A percentile compares a stretch with the other conserved stretches of the same genome.
Conservation (phyloP, 2,329 filamentous ascomycete species). For the Triangularia verruculosa region DNA sequence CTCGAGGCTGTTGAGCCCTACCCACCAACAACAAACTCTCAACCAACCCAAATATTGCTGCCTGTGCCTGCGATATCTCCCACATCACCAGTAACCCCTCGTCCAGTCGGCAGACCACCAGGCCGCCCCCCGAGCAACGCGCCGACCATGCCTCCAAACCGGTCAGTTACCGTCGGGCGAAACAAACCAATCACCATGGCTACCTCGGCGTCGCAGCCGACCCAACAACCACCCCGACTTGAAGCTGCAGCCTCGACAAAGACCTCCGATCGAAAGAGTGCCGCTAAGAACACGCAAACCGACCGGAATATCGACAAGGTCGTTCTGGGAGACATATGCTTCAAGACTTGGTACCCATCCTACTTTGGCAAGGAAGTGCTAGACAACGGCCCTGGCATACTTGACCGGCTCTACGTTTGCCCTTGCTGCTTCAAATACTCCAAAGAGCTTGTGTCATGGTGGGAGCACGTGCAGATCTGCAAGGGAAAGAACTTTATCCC, state of each 20-base stretch:
- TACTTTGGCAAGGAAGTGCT: constrained; percentile 76
- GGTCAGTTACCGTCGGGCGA: constrained; percentile 26
- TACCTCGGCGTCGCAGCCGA: constrained; percentile 16
- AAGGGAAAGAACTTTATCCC: constrained; percentile 51
- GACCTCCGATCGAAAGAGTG: constrained; percentile 1
- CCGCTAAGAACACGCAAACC: constrained; percentile 31
- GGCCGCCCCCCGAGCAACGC: background rate
- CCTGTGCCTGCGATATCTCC: background rate
- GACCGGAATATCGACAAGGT: constrained; percentile 85
- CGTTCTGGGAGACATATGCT: constrained; percentile 77
- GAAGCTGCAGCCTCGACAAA: constrained; percentile 11
- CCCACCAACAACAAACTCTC: background rate
- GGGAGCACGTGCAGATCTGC: constrained; percentile 58
- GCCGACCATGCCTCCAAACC: constrained; percentile 10
- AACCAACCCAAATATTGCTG: background rate
- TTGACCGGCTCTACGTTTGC: constrained; percentile 79
- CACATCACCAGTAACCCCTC: background rate
- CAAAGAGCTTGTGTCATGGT: constrained; percentile 57
- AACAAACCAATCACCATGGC: constrained; percentile 27
- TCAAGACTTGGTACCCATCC: constrained; percentile 89
- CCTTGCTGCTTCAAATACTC: constrained; percentile 94
- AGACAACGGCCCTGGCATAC: constrained; percentile 48
- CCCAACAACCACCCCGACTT: background rate
- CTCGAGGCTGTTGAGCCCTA: constrained; percentile 1
- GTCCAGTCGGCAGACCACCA: background rate